phyloP scores from a whole-genome alignment of 805 yeast genomes.

The Priceomyces carsonii region DNA sequence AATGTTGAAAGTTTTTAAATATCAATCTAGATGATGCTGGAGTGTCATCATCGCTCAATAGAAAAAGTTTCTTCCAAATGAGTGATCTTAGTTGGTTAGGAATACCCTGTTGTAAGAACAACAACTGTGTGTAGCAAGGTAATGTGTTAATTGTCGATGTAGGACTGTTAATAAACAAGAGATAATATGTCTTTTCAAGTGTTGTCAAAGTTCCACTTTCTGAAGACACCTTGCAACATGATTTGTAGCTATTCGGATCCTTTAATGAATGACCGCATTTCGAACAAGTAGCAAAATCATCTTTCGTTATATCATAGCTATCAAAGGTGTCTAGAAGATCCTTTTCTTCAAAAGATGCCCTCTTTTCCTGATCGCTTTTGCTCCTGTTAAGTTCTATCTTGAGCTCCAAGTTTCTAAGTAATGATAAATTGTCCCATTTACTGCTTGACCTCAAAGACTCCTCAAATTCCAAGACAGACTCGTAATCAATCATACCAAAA shows the following conservation, averaged over 20 bases:
- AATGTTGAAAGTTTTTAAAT: conserved; percentile 43
- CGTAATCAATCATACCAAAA: conserved; percentile 22
- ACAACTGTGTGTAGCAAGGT: conserved; percentile 48
- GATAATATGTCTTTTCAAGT: conserved; percentile 45
- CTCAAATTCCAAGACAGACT: conserved; percentile 34
- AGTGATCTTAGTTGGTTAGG: conserved; percentile 44
- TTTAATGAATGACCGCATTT: conserved; percentile 27
- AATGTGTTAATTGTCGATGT: conserved; percentile 45
- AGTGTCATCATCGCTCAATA: conserved; percentile 27
- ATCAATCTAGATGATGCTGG: conserved; percentile 36
- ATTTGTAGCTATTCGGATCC: conserved; percentile 10
- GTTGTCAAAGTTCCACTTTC: conserved; percentile 10
- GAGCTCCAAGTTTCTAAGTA: conserved; percentile 24
- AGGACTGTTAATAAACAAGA: conserved; percentile 44
- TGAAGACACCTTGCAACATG: conserved; percentile 22
- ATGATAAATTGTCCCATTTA: conserved; percentile 16
- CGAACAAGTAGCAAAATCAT: conserved; percentile 34
- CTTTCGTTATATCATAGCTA: conserved; percentile 22
- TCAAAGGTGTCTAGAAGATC: conserved; percentile 16
- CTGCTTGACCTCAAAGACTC: conserved; percentile 25
- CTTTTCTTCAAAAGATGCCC: conserved; percentile 12
- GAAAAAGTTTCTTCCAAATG: conserved; percentile 45
- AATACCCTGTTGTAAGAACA: conserved; percentile 44
- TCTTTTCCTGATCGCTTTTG: conserved; percentile 9
- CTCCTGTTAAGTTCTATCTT: conserved; percentile 25